These are phyloP conservation scores for Daldinia loculata DNA, from an alignment of 495 filamentous ascomycete species.

Conservation along the genomic window DNA sequence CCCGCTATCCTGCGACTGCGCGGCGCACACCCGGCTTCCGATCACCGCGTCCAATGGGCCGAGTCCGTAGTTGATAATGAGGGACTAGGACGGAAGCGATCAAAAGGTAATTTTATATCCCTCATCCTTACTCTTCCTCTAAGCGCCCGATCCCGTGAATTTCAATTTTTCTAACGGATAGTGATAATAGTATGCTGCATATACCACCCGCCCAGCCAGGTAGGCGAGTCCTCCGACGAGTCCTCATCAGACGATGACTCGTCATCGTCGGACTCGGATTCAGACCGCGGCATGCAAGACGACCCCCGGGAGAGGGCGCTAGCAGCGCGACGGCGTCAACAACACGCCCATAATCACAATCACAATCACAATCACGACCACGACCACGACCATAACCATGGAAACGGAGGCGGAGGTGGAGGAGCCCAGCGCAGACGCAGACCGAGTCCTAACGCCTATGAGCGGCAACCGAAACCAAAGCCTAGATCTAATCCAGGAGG, in stretches of 20 bases:
- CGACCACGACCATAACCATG: slow-evolving; percentile 51
- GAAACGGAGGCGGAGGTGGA: slow-evolving; percentile 46
- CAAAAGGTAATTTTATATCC: slow-evolving; percentile 73
- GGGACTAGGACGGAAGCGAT: slow-evolving; percentile 89
- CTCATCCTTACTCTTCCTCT: background rate
- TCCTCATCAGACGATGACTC: slow-evolving; percentile 64
- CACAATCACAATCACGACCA: slow-evolving; percentile 52
- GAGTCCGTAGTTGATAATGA: slow-evolving; percentile 97
- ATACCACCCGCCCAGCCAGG: slow-evolving; percentile 84
- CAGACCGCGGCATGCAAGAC: slow-evolving; percentile 39
- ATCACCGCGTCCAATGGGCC: slow-evolving; percentile 82
- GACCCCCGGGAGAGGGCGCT: slow-evolving; percentile 42
- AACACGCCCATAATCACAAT: slow-evolving; percentile 49
- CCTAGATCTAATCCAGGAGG: slow-evolving; percentile 31
- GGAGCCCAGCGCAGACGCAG: slow-evolving; percentile 59
- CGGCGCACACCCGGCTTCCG: slow-evolving; percentile 49
- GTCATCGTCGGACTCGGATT: slow-evolving; percentile 53
- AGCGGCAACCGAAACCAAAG: slow-evolving; percentile 80
- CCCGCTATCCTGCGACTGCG: slow-evolving; percentile 58
- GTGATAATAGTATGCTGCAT: slow-evolving; percentile 89
- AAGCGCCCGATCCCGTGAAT: background rate
- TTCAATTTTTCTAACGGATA: background rate
- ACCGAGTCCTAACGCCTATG: slow-evolving; percentile 92
- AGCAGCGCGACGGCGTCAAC: slow-evolving; percentile 34
- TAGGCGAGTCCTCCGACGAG: slow-evolving; percentile 87